Base-by-base conservation (phyloP, 768 basidiomycete species). In the Lactarius sp. region DNA sequence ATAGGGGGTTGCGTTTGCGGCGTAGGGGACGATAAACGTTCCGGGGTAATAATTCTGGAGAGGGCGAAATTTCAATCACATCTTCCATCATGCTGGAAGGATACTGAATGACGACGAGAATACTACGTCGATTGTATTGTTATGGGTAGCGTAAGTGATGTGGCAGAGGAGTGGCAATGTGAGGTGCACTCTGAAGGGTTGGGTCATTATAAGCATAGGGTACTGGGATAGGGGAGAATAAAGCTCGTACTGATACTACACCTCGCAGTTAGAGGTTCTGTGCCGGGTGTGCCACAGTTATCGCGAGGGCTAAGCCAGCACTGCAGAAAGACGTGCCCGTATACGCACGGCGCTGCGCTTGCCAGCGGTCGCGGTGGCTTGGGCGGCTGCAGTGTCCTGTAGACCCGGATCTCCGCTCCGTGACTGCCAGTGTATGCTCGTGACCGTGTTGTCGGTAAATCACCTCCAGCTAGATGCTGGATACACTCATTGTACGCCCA, bases 11-110 rank as follows among this genome's bases (percentile, higher is more conserved):
- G 47, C 61, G 67, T 12, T 67, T 68, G 55, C 46, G 67, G 22
- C 51, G 66, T 16, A 65, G 20, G 34, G 65, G 50, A 27, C 59
- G 61, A 56, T 60, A 65, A 10, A 22, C 6, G 12, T 46, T 42
- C 18, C 36, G 47, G 33, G 61, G 58, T 20, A 56, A 36, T 33
- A 22, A 36, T 41, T 66, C 60, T 27, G 67, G 67, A 6, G 67
- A 63, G 3, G 67, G 61, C 16, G 58, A 52, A 41, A 68, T 52
- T 8, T 68, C 65, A 49, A 68, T 66, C 52, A 68, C 65, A 31
- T 66, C 59, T 46, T 22, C 61, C 61, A 63, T 62, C 34, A 54
- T 57, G 18, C 6, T 47, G 33, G 49, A 53, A 44, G 31, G 55
- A 16, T 8, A 51, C 6, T 10, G 36, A 27, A 47, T 27, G 36